Evolutionary conservation across 805 yeast species (phyloP).

Genomic region (Tetrapisispora pingtungensis): DNA sequence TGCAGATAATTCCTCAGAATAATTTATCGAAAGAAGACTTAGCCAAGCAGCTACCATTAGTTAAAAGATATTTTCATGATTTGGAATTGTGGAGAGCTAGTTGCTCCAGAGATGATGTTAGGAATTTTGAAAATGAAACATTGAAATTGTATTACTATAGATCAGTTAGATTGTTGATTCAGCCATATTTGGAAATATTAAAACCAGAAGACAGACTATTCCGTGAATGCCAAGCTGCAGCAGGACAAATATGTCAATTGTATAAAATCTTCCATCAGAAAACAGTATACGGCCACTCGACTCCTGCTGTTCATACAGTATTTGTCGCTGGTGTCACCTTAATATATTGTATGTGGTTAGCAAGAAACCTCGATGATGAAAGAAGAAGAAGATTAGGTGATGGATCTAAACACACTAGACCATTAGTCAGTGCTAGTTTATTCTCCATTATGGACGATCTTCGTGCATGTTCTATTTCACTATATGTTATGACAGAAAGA

Average conservation of each 20-base stretch:
- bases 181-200: conserved; percentile 52
- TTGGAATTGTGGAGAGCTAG: conserved; percentile 44
- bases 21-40: conserved; percentile 7
- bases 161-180: conserved; percentile 49
- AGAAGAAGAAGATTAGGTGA: conserved; percentile 46
- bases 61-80: conserved; percentile 42
- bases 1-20: conserved; percentile 20
- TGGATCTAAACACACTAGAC: conserved; percentile 49
- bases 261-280: conserved; percentile 55
- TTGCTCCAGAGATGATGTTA: conserved; percentile 30
- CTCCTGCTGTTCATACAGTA: conserved; percentile 55
- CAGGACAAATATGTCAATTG: conserved; percentile 58
- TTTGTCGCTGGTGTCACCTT: conserved; percentile 62
- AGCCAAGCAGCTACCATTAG: conserved; percentile 39
- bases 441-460: conserved; percentile 52
- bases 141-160: conserved; percentile 49
- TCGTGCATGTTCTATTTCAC: conserved; percentile 53
- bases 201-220: conserved; percentile 53
- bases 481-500: conserved; percentile 58
- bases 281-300: conserved; percentile 53
- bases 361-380: conserved; percentile 51
- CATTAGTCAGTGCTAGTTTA: conserved; percentile 43
- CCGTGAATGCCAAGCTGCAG: conserved; percentile 60
- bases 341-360: conserved; percentile 56
- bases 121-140: conserved; percentile 50